Percentiles rank a stretch among this genome's conserved stretches.
Evolutionary conservation across 768 basidiomycete genomes (phyloP).

Genomic region (Amanita phalloides): DNA sequence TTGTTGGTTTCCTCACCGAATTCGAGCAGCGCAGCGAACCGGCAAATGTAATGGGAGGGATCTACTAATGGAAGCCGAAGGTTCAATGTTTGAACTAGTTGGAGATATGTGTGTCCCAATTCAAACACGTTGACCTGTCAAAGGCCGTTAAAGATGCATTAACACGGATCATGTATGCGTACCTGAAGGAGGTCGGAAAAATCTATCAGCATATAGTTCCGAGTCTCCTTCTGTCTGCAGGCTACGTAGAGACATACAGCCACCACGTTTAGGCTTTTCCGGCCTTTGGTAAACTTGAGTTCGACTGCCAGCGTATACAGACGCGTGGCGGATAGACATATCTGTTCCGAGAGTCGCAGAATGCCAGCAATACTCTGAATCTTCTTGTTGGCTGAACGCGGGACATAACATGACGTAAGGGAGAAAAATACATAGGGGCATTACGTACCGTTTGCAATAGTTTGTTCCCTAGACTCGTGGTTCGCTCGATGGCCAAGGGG

Average conservation of each 20-base stretch:
- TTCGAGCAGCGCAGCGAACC: conserved; percentile 90
- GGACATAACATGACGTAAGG: neutral
- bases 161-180: conserved; percentile 7
- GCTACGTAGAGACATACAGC: conserved; percentile 95
- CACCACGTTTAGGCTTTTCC: conserved; percentile 86
- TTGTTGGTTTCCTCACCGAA: conserved; percentile 91
- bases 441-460: conserved; percentile 69
- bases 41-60: conserved; percentile 92
- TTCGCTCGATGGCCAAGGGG: conserved; percentile 74
- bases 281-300: conserved; percentile 89
- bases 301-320: conserved; percentile 91
- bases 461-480: conserved; percentile 81
- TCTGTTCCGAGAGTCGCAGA: conserved; percentile 68
- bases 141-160: neutral
- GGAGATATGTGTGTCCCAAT: conserved; percentile 91
- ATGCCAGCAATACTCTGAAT: conserved; percentile 77
- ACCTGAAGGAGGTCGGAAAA: conserved; percentile 95
- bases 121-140: conserved; percentile 92
- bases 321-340: conserved; percentile 72
- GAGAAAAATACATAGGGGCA: conserved; percentile 10
- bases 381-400: conserved; percentile 58
- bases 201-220: conserved; percentile 96
- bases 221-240: conserved; percentile 82
- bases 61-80: conserved; percentile 84
- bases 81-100: conserved; percentile 81